Base-by-base conservation (phyloP, 805 yeast genomes). In the Ogataea trehalophila region DNA sequence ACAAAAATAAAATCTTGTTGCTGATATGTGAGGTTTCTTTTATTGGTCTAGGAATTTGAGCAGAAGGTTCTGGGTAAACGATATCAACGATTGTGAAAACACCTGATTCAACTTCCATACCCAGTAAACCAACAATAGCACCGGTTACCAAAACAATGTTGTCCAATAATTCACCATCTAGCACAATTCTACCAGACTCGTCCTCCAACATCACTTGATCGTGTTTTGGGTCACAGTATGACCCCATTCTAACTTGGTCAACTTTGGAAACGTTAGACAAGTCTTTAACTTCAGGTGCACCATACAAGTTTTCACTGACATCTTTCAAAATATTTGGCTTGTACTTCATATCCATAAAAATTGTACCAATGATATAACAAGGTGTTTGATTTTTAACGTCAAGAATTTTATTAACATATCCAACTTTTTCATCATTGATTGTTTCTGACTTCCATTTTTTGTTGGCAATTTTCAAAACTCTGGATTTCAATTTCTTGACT, bases 321-420 rank as follows among this genome's bases (percentile, higher is more conserved):
- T 94, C 98, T 39, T 80, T 79, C 47, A 94, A 67, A 44, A 94
- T 83, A 62, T 91, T 85, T 5, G 96, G 90, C 61, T 94, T 94
- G 59, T 80, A 80, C 59, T 81, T 81, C 83, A 88, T 76, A 51
- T 91, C 96, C 57, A 87, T 77, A 59, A 85, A 89, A 0, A 91
- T 74, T 0, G 97, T 88, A 2, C 99, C 99, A 23, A 85, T 74
- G 13, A 89, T 81, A 92, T 92, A 94, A 52, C 87, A 77, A 17
- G 85, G 75, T 49, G 77, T 74, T 48, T 81, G 79, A 33, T 76
- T 73, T 11, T 70, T 67, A 8, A 88, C 79, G 56, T 88, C 95
- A 49, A 89, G 66, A 1, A 81, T 77, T 63, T 72, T 80, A 58
- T 64, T 69, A 42, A 63, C 70, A 52, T 58, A 72, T 54, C 37